These are phyloP conservation scores for Datisca glomerata DNA, from an alignment of 306 rosid genomes.

Conservation along the genomic window DNA sequence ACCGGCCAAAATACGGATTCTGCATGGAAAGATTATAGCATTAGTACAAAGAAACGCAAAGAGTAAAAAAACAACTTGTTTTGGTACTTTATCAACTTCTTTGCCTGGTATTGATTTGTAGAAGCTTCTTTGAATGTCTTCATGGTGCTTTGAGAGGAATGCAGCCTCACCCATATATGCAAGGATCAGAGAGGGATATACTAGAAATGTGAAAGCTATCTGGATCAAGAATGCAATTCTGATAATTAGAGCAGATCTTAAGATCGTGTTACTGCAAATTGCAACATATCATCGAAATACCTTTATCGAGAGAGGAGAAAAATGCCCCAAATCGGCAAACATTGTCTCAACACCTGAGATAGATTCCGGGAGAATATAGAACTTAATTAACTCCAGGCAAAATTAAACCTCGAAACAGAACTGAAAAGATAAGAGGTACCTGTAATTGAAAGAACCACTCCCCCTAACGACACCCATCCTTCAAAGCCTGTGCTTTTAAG, in stretches of 20 bases:
- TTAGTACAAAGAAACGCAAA: background rate
- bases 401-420: constrained; percentile 14
- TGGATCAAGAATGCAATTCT: constrained; percentile 22
- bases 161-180: constrained; percentile 86
- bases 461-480: constrained; percentile 62
- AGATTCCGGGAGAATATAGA: no score
- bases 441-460: constrained; percentile 59
- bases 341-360: constrained; percentile 78
- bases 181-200: constrained; percentile 56
- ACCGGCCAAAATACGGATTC: constrained; percentile 74
- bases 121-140: constrained; percentile 62
- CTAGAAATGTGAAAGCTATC: constrained; percentile 63
- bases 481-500: constrained; percentile 33
- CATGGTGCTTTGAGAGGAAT: constrained; percentile 57
- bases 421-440: constrained; percentile 26
- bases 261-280: background rate
- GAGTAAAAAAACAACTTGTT: constrained; percentile 1
- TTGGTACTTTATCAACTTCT: constrained; percentile 13
- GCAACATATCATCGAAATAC: no score
- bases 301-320: constrained; percentile 74
- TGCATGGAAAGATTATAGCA: constrained; percentile 15
- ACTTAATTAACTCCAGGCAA: no score
- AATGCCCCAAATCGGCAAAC: constrained; percentile 84
- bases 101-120: constrained; percentile 61
- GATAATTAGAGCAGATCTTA: background rate